Conservation (phyloP, 148 eudicot genomes). For the Heliosperma pusillum region DNA sequence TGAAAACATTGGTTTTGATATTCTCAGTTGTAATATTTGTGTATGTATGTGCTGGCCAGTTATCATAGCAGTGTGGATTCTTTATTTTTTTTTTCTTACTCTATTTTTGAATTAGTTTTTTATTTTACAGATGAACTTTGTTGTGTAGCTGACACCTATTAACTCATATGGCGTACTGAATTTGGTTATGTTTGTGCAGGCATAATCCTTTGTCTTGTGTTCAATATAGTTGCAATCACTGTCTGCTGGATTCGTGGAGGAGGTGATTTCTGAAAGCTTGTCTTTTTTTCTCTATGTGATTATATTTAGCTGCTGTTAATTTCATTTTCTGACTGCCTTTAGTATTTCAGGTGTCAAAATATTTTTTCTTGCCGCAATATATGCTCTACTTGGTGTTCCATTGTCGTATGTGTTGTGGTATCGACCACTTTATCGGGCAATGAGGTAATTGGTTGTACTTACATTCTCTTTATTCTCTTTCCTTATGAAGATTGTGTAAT, state of each 20-base stretch:
- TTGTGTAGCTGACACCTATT: background rate
- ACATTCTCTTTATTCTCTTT: background rate
- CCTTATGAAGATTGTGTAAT: background rate
- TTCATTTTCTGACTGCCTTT: conserved; percentile 20
- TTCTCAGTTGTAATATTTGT: background rate
- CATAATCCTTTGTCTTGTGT: conserved; percentile 70
- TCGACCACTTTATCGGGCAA: conserved; percentile 91
- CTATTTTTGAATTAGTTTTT: background rate
- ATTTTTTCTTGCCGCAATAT: conserved; percentile 81
- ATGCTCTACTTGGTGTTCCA: conserved; percentile 78
- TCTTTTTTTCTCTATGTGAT: background rate
- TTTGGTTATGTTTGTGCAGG: conserved; percentile 43
- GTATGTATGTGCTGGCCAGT: background rate
- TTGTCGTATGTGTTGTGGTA: conserved; percentile 89
- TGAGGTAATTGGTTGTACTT: conserved; percentile 57
- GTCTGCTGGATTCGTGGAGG: conserved; percentile 89
- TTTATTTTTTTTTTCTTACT: background rate
- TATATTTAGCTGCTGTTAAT: background rate
- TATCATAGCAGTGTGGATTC: background rate
- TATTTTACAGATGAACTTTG: background rate
- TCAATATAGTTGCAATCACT: conserved; percentile 70
- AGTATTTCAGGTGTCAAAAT: conserved; percentile 66
- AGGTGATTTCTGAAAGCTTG: conserved; percentile 42
- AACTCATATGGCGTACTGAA: conserved; percentile 7
- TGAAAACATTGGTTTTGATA: background rate